Percentiles rank a stretch among this genome's conserved stretches.
These are phyloP conservation scores for Eutrema salsugineum DNA, from an alignment of 441 rosid species.

Conservation along the genomic window DNA sequence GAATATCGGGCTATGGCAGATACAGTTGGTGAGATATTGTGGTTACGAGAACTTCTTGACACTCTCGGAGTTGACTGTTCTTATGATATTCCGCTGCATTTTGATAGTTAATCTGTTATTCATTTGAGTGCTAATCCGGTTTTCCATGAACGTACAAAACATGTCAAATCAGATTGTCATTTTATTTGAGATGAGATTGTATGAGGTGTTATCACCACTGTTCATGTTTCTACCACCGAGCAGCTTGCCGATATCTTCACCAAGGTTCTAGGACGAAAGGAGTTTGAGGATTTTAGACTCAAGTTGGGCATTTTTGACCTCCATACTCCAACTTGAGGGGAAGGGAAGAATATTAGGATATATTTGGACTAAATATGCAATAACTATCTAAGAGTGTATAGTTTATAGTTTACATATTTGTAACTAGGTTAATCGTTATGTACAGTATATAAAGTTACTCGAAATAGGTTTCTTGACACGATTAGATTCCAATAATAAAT, in stretches of 20 bases:
- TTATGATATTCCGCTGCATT: rapidly evolving
- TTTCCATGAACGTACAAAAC: background rate
- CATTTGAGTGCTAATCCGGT: rapidly evolving
- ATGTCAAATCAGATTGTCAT: background rate
- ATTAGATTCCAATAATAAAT: no score
- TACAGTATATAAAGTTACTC: no score
- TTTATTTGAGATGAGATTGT: background rate
- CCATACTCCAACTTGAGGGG: no score
- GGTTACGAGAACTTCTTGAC: rapidly evolving
- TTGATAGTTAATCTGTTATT: rapidly evolving
- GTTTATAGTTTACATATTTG: no score
- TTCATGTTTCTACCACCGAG: rapidly evolving
- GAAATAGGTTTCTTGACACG: no score
- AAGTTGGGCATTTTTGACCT: background rate
- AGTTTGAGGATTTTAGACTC: background rate
- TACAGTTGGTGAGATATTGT: background rate
- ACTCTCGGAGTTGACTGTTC: background rate
- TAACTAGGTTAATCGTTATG: no score
- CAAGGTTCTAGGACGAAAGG: background rate
- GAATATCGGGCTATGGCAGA: background rate
- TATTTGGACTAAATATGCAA: no score
- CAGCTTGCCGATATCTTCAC: background rate
- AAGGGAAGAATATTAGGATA: no score
- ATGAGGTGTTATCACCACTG: rapidly evolving
- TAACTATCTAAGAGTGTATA: no score